These are phyloP conservation scores for Aspergillus sp. DNA, from an alignment of 2,329 filamentous ascomycete species.

Conservation along the genomic window DNA sequence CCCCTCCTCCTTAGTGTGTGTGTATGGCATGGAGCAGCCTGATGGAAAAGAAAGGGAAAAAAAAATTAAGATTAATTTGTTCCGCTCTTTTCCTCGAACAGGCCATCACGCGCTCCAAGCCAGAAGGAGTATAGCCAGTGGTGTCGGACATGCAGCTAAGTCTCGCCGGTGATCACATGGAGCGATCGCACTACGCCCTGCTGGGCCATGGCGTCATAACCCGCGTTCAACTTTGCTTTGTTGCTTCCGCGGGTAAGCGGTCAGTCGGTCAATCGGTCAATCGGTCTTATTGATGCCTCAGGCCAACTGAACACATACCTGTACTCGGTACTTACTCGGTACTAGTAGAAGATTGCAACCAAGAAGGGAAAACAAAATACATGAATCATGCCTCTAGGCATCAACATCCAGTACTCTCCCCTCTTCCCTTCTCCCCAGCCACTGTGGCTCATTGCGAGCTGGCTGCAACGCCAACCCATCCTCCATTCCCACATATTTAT, in stretches of 20 bases:
- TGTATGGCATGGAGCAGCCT: neutral
- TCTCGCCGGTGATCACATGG: conserved; percentile 12
- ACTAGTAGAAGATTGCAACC: too few species aligned
- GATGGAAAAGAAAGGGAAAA: neutral
- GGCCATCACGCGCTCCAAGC: conserved; percentile 15
- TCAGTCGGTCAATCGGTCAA: too few species aligned
- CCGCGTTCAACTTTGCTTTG: too few species aligned
- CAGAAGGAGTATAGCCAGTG: conserved; percentile 1
- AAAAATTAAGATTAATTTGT: neutral
- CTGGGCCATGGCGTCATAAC: too few species aligned
- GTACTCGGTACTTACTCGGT: too few species aligned
- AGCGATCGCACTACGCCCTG: neutral
- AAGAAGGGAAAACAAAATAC: too few species aligned
- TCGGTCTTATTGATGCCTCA: too few species aligned
- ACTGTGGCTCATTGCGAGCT: neutral
- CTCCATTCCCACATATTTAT: neutral
- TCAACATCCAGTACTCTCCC: conserved; percentile 1
- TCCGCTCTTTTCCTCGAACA: neutral
- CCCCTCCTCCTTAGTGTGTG: neutral
- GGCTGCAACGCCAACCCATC: neutral
- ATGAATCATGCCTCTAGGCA: neutral
- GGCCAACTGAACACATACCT: too few species aligned
- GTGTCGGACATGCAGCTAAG: conserved; percentile 13
- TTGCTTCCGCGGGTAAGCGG: too few species aligned
- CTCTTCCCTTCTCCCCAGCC: neutral